Percentiles rank a stretch among this genome's conserved stretches.
Evolutionary conservation across 179 eudicot genomes (phyloP).

Genomic region (Carnegiea gigantea): DNA sequence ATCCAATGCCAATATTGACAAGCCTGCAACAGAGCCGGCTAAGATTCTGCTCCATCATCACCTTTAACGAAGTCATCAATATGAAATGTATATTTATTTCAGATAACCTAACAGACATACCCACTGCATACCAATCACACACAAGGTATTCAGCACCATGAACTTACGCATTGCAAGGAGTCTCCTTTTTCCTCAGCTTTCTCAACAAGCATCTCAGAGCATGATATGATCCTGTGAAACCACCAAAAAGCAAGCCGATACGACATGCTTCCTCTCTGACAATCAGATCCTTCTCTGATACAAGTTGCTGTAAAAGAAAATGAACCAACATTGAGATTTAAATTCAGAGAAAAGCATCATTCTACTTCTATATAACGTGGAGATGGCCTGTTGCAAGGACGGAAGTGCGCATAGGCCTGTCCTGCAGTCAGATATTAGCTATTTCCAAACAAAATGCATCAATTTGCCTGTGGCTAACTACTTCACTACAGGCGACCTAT

Average conservation of each 20-base stretch:
- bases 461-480: background rate
- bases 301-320: conserved; percentile 75
- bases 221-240: conserved; percentile 97
- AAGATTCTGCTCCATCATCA: conserved; percentile 96
- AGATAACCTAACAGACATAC: conserved; percentile 5
- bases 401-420: background rate
- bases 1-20: conserved; percentile 92
- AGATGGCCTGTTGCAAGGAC: no score
- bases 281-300: conserved; percentile 93
- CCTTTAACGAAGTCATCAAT: conserved; percentile 72
- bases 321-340: conserved; percentile 1
- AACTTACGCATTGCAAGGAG: conserved; percentile 91
- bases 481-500: background rate
- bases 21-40: conserved; percentile 96
- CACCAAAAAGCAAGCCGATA: conserved; percentile 92
- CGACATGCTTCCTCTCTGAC: conserved; percentile 99
- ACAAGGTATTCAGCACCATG: background rate
- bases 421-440: background rate
- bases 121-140: background rate
- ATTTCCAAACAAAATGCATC: background rate
- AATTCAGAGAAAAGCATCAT: conserved; percentile 5
- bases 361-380: no score
- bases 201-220: conserved; percentile 87
- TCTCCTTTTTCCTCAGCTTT: conserved; percentile 80
- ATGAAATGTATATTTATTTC: conserved; percentile 34